Base-by-base conservation (phyloP, 1,284 basidiomycete species). In the Leccinum insolens region DNA sequence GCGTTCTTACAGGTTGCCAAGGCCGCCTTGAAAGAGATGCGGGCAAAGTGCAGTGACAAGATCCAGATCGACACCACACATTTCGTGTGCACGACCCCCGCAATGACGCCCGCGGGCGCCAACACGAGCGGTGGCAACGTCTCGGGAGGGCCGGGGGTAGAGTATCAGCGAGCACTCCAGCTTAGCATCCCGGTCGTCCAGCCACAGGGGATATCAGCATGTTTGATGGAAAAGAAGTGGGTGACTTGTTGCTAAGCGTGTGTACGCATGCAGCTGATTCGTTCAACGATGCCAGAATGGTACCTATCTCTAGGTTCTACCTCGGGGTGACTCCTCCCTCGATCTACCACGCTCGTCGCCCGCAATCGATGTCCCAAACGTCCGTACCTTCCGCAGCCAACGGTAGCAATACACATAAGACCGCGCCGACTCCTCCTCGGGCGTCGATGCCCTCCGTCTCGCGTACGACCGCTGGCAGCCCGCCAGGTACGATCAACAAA, bases 1-100 rank as follows among this genome's bases (percentile, higher is more conserved):
- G 85, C 88, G 1, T 78, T 95, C 67, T 82, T 96, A 64, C 90
- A 93, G 74, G 89, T 95, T 68, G 88, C 91, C 55, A 94, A 94
- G 77, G 77, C 86, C 65, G 93, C 94, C 9, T 79, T 98, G 63
- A 77, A 84, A 59, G 90, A 93, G 72, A 96, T 98, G 90, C 86
- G 85, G 25, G 96, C 94, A 0, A 91, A 92, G 71, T 78, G 92
- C 89, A 94, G 91, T 72, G 93, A 96, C 71, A 91, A 90, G 73
- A 96, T 99, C 31, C 94, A 96, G 81, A 96, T 99, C 67, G 96
- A 98, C 75, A 98, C 96, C 6, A 97, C 95, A 0, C 96, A 98
- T 79, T 98, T 97, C 73, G 95, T 98, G 46, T 97, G 95, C 76
- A 96, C 95, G 3, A 95, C 93, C 0, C 93, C 95, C 2, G 89